Percentiles rank a stretch among this genome's conserved stretches.
phyloP scores from a whole-genome alignment of 352 stramenopile genomes.

The Phytophthora pseudosyringae region DNA sequence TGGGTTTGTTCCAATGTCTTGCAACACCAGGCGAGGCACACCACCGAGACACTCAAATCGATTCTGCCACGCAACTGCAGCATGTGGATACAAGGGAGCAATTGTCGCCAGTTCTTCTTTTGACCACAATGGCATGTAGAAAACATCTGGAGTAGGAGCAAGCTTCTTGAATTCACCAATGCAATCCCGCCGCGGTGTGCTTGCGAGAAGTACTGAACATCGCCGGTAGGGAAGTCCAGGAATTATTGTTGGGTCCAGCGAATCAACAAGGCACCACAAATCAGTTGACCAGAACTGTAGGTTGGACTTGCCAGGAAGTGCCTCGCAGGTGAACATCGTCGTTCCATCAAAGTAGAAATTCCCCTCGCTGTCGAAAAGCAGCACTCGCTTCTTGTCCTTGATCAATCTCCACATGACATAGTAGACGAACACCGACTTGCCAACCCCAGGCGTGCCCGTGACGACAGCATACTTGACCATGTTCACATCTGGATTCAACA shows the following conservation, averaged over 20 bases:
- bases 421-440: conserved; percentile 46
- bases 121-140: conserved; percentile 5
- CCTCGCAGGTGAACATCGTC: conserved; percentile 15
- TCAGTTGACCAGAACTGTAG: conserved; percentile 26
- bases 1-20: conserved; percentile 6
- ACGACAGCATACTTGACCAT: conserved; percentile 38
- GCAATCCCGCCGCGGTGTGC: not conserved
- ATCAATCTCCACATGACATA: conserved; percentile 19
- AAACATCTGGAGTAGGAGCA: conserved; percentile 2
- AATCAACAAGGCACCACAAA: conserved; percentile 45
- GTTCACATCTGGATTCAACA: not conserved
- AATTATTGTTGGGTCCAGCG: conserved; percentile 25
- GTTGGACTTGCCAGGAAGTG: not conserved
- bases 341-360: conserved; percentile 41
- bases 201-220: not conserved
- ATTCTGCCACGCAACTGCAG: no score
- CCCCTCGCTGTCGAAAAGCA: conserved; percentile 7
- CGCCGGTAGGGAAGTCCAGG: not conserved
- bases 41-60: not conserved
- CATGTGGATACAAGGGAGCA: not conserved
- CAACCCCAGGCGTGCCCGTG: conserved; percentile 40
- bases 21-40: not conserved
- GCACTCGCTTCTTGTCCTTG: conserved; percentile 2
- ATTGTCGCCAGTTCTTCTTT: not conserved
- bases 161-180: conserved; percentile 7